Percentiles rank a stretch among this genome's conserved stretches.
Evolutionary conservation across 257 asterid species (phyloP).

Genomic region (Ehretia macrophylla): DNA sequence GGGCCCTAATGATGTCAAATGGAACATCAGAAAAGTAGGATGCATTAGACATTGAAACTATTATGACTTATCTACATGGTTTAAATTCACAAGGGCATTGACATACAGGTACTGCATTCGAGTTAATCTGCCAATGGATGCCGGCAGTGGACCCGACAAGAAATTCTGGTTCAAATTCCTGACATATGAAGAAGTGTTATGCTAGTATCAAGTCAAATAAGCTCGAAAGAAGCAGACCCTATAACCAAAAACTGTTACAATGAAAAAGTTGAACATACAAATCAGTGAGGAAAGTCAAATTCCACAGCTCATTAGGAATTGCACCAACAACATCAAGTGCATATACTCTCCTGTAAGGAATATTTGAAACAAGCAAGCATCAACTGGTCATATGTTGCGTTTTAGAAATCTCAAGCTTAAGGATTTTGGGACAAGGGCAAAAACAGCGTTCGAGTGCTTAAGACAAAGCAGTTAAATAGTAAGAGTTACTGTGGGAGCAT

Average conservation of each 20-base stretch:
- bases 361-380: not conserved
- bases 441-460: not conserved
- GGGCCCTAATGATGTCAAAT: constrained; percentile 30
- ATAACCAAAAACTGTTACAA: not conserved
- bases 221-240: not conserved
- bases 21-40: not conserved
- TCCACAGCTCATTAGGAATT: constrained; percentile 60
- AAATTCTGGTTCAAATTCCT: constrained; percentile 56
- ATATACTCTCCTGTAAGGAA: constrained; percentile 45
- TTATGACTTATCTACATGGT: not conserved
- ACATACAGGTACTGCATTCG: constrained; percentile 66
- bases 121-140: constrained; percentile 51
- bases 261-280: constrained; percentile 27
- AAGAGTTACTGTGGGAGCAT: not conserved
- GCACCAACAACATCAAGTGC: constrained; percentile 33
- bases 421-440: no score
- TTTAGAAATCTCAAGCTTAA: not conserved
- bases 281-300: constrained; percentile 38
- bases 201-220: not conserved
- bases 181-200: constrained; percentile 14
- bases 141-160: constrained; percentile 57
- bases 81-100: not conserved
- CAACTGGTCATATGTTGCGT: not conserved
- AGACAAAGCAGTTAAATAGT: not conserved
- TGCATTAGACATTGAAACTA: not conserved